Evolutionary conservation across 495 filamentous ascomycete genomes (phyloP).

Genomic region (Podospora appendiculata): DNA sequence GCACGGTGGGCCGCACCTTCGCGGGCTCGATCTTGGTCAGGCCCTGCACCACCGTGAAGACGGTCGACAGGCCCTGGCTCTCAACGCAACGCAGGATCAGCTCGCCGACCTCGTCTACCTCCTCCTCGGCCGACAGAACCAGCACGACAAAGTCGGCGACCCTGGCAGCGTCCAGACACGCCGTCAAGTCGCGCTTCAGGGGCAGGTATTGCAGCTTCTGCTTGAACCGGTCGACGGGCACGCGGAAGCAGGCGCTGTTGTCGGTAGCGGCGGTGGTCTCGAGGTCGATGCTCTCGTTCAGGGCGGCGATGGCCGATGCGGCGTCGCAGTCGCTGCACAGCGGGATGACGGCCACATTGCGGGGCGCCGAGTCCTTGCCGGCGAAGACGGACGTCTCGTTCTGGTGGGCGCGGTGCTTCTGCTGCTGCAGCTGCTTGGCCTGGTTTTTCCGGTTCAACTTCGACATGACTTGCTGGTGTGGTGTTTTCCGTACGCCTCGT

Average conservation of each 20-base stretch:
- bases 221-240: constrained; percentile 81
- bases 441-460: constrained; percentile 93
- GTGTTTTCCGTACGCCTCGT: constrained; percentile 69
- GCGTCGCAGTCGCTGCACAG: constrained; percentile 65
- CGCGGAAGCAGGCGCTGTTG: constrained; percentile 34
- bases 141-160: constrained; percentile 86
- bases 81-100: constrained; percentile 77
- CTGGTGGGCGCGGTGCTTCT: constrained; percentile 72
- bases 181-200: constrained; percentile 60
- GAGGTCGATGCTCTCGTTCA: constrained; percentile 78
- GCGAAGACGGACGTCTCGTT: constrained; percentile 71
- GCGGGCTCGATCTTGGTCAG: constrained; percentile 68
- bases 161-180: constrained; percentile 75
- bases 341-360: constrained; percentile 87
- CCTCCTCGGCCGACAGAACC: constrained; percentile 67
- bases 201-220: constrained; percentile 82
- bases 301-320: constrained; percentile 52
- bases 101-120: constrained; percentile 78
- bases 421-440: constrained; percentile 73
- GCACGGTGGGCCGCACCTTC: constrained; percentile 68
- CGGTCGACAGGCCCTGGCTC: constrained; percentile 85
- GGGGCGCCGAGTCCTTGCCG: constrained; percentile 76
- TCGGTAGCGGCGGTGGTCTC: constrained; percentile 54
- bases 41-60: constrained; percentile 71
- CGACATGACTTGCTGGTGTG: constrained; percentile 93